Evolutionary conservation across 2,329 filamentous ascomycete genomes (phyloP), one percentile per base, ranked within the genome.

Genomic region (Apiospora koreana): DNA sequence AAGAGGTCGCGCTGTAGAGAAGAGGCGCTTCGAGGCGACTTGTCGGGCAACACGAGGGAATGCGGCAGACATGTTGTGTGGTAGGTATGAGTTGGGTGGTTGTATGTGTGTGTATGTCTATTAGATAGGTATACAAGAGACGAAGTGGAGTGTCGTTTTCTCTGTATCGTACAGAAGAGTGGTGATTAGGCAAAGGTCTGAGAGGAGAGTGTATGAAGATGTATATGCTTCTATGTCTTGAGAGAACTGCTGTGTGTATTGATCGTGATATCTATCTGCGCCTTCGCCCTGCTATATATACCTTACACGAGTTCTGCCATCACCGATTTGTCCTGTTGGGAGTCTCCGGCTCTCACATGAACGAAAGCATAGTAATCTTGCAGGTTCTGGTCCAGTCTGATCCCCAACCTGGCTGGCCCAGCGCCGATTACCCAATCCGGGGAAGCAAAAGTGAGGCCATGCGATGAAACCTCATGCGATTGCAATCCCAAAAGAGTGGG

Each of bases 391-490:
- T 43, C 41, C 41, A 58, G 16, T 35, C 50, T 58, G 50, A 28
- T 4, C 50, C 50, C 28, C 25, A 58, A 18, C 50, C 50, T 58
- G 28, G 50, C 54, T 62, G 31, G 18, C 8, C 21, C 28, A 62
- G 18, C 54, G 54, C 21, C 31, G 54, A 62, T 23, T 10, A 62
- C 54, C 28, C 54, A 62, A 38, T 38, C 54, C 21, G 54, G 54
- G 54, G 54, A 62, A 62, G 31, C 28, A 38, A 62, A 62, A 62
- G 21, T 62, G 31, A 62, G 54, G 54, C 54, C 54, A 62, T 62
- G 31, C 54, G 54, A 62, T 62, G 54, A n/a, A 62, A 62, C 65
- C 65, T 67, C 65, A 67, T 35, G 42, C 42, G 28, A 67, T 67
- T 31, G 65, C 65, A 43, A 46, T 43, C 31, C 65, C 25, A 12